Percentiles rank a stretch among this genome's conserved stretches.
phyloP scores from a whole-genome alignment of 768 basidiomycete genomes.

The Gautieria morchelliformis region DNA sequence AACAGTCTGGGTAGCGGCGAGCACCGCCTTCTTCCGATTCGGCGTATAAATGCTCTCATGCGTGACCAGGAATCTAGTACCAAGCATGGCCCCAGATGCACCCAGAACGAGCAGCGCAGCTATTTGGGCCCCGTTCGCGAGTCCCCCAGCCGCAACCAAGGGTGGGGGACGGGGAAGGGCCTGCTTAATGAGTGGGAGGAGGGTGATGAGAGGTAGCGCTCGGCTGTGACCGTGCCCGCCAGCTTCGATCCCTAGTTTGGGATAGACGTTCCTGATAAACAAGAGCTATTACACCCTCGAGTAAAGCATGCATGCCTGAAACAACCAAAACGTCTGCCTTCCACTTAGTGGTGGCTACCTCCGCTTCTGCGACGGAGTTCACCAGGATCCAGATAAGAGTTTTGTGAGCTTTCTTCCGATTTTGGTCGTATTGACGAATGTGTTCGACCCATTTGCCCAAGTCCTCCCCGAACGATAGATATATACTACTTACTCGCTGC shows the following conservation, averaged over 20 bases:
- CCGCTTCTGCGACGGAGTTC: slow-evolving; percentile 49
- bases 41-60: slow-evolving; percentile 51
- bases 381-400: slow-evolving; percentile 59
- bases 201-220: slow-evolving; percentile 49
- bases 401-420: slow-evolving; percentile 16
- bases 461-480: slow-evolving; percentile 63
- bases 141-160: slow-evolving; percentile 67
- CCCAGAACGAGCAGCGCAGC: slow-evolving; percentile 59
- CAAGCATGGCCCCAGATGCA: slow-evolving; percentile 57
- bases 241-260: slow-evolving; percentile 57
- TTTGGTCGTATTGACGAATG: slow-evolving; percentile 43
- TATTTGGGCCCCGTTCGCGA: slow-evolving; percentile 54
- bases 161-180: slow-evolving; percentile 35
- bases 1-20: slow-evolving; percentile 35
- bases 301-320: slow-evolving; percentile 43
- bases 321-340: slow-evolving; percentile 66
- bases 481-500: slow-evolving; percentile 53
- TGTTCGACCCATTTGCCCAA: slow-evolving; percentile 50
- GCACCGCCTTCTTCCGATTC: slow-evolving; percentile 42
- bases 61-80: slow-evolving; percentile 68
- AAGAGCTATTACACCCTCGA: not conserved
- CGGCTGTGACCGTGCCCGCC: slow-evolving; percentile 63
- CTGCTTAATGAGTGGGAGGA: slow-evolving; percentile 47
- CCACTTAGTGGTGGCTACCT: slow-evolving; percentile 49
- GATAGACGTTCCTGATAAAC: no score